Conservation (phyloP, 805 yeast genomes). For the Candida saitoana region DNA sequence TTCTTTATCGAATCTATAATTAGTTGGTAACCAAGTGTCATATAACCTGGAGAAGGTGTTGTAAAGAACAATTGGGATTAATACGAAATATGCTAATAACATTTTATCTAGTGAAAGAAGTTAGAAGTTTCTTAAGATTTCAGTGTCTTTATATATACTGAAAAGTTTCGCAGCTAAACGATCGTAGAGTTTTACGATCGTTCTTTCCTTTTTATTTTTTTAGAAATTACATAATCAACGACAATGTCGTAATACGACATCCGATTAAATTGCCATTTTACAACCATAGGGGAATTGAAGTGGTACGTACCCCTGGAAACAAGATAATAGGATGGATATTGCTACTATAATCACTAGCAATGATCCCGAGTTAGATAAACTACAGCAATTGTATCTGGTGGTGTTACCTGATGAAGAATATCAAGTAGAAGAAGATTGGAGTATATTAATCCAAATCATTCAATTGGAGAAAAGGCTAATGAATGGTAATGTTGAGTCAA, state of each 20-base stretch:
- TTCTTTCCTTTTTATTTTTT: too few species aligned
- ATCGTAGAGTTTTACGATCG: too few species aligned
- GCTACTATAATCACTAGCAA: background rate
- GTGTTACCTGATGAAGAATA: background rate
- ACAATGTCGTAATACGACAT: background rate
- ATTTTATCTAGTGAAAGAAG: conserved; percentile 12
- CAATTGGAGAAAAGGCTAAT: background rate
- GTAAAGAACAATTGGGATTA: conserved; percentile 21
- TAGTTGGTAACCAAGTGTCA: conserved; percentile 62
- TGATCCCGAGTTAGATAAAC: background rate
- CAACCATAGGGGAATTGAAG: background rate
- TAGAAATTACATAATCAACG: conserved; percentile 1
- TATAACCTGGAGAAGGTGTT: conserved; percentile 29
- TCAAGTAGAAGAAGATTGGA: background rate
- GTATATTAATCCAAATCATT: background rate
- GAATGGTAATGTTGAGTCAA: background rate
- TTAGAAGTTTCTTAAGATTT: too few species aligned
- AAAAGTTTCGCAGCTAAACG: background rate
- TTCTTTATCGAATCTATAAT: conserved; percentile 66
- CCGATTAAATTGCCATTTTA: background rate
- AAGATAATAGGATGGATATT: background rate
- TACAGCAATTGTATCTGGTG: background rate
- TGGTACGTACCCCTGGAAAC: background rate
- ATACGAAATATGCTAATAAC: conserved; percentile 22
- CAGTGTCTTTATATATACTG: background rate